These are phyloP conservation scores for Parafenestella ontariensis DNA, from an alignment of 2,329 filamentous ascomycete species.

Conservation along the genomic window DNA sequence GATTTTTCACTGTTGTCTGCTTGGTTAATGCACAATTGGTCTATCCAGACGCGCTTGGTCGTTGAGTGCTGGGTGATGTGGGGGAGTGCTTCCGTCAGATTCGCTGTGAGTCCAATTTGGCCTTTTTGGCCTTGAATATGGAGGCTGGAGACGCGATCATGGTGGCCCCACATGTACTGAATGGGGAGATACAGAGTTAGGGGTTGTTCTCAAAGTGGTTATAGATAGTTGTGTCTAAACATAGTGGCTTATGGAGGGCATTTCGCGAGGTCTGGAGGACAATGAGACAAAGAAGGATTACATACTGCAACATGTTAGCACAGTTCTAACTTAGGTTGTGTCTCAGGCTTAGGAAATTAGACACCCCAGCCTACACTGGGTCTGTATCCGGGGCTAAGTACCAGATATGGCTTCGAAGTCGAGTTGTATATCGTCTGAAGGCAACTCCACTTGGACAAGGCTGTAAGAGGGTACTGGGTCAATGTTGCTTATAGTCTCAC, in stretches of 20 bases:
- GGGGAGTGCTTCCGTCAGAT: slow-evolving; percentile 25
- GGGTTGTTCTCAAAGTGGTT: neutral
- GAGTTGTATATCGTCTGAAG: neutral
- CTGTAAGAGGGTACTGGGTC: neutral
- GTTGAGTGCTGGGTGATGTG: slow-evolving; percentile 11
- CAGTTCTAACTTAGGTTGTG: neutral
- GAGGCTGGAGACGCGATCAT: slow-evolving; percentile 9
- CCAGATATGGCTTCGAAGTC: slow-evolving; percentile 23
- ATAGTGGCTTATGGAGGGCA: neutral
- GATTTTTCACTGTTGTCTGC: slow-evolving; percentile 35
- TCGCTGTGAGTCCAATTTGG: slow-evolving; percentile 27
- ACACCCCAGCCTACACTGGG: neutral
- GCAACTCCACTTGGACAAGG: slow-evolving; percentile 13
- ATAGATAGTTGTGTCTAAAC: neutral
- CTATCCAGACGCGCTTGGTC: slow-evolving; percentile 35
- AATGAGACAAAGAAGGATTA: neutral
- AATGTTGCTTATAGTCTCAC: neutral
- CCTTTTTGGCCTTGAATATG: slow-evolving; percentile 2
- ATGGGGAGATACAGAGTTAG: neutral
- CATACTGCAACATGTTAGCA: neutral
- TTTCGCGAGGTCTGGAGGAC: neutral
- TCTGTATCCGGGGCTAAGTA: neutral
- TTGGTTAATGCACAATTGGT: slow-evolving; percentile 45
- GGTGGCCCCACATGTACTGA: slow-evolving; percentile 27
- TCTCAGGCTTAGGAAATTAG: neutral